Conservation (phyloP, 129 eudicot species). For the Flaveria robusta region DNA sequence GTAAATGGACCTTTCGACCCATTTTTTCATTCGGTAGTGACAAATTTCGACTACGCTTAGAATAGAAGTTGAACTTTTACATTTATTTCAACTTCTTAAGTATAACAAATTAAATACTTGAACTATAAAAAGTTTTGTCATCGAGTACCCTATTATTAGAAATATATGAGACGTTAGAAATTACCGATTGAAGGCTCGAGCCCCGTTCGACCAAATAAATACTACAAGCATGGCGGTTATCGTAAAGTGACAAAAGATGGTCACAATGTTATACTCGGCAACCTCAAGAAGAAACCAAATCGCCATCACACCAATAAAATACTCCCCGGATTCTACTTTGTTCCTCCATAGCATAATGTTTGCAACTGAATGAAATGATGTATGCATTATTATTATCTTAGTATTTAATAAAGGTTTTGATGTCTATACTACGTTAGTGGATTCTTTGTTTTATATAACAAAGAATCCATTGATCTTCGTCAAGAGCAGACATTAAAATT, state of each 20-base stretch:
- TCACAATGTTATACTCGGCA: conserved; percentile 51
- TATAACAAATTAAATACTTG: too few species aligned
- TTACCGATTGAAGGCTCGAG: conserved; percentile 59
- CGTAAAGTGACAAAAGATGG: conserved; percentile 50
- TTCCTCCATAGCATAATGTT: conserved; percentile 66
- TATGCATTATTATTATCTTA: neutral
- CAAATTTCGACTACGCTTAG: too few species aligned
- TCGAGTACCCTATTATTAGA: too few species aligned
- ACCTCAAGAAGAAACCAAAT: conserved; percentile 70
- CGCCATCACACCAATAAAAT: conserved; percentile 26
- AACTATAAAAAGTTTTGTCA: too few species aligned
- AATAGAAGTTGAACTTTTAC: too few species aligned
- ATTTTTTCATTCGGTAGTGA: too few species aligned
- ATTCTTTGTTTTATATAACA: too few species aligned
- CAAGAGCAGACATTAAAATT: too few species aligned
- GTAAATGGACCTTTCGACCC: too few species aligned
- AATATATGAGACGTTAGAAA: neutral
- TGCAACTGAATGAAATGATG: conserved; percentile 43
- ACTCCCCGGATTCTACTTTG: conserved; percentile 41
- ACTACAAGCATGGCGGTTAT: conserved; percentile 60
- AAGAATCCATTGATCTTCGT: too few species aligned
- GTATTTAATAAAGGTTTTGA: neutral
- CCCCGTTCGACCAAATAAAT: conserved; percentile 61
- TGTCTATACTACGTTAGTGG: too few species aligned
- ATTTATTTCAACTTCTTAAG: too few species aligned